These are phyloP conservation scores for Pseudozyma thailandica DNA, from an alignment of 1,284 basidiomycete species.

Conservation along the genomic window DNA sequence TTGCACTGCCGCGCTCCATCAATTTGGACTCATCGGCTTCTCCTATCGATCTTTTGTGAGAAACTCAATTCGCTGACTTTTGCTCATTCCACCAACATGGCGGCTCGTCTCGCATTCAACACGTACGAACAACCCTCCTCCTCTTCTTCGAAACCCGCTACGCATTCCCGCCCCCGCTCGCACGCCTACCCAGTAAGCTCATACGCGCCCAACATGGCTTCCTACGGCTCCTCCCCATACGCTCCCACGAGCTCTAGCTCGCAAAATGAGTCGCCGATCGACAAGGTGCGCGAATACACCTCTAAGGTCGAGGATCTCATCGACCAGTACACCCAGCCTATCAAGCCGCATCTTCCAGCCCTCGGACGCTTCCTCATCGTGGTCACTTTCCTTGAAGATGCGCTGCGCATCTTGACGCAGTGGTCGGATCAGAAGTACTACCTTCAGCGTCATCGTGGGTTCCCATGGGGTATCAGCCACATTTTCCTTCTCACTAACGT, in stretches of 20 bases:
- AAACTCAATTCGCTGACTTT: slow-evolving; percentile 15
- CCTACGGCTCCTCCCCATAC: slow-evolving; percentile 58
- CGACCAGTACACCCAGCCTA: slow-evolving; percentile 90
- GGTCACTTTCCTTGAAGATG: slow-evolving; percentile 97
- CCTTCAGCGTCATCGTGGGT: slow-evolving; percentile 82
- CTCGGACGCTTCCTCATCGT: slow-evolving; percentile 97
- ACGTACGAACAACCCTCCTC: slow-evolving; percentile 19
- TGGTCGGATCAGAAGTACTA: slow-evolving; percentile 86
- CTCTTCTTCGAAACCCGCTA: slow-evolving; percentile 12
- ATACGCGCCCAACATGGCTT: slow-evolving; percentile 29
- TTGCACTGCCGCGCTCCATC: too few relatives aligned
- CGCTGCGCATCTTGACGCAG: slow-evolving; percentile 90
- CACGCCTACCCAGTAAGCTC: slow-evolving; percentile 8
- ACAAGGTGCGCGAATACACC: slow-evolving; percentile 81
- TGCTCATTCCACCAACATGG: slow-evolving; percentile 18
- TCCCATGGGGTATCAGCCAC: slow-evolving; percentile 94
- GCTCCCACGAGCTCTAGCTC: slow-evolving; percentile 38
- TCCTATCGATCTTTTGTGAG: background rate
- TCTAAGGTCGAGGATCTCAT: slow-evolving; percentile 85
- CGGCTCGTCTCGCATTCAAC: slow-evolving; percentile 38
- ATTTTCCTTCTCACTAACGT: slow-evolving; percentile 92
- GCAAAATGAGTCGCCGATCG: slow-evolving; percentile 72
- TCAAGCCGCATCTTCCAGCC: slow-evolving; percentile 92
- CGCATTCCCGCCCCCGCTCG: slow-evolving; percentile 12
- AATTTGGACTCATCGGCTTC: background rate